These are phyloP conservation scores for Brassica cretica DNA, from an alignment of 345 rosid genomes.

Conservation along the genomic window DNA sequence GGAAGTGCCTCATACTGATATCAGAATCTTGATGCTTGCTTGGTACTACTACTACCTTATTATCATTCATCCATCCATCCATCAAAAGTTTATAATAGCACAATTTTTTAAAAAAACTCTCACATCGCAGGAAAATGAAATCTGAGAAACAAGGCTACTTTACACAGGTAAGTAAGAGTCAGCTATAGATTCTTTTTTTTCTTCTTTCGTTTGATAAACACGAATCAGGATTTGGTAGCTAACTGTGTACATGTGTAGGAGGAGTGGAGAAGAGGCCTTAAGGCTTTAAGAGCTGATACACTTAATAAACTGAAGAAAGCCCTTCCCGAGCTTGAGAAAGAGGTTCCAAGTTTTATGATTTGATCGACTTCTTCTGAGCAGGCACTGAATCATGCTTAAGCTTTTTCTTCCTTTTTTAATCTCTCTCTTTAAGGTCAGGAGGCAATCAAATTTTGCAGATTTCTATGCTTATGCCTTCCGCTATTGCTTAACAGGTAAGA, in stretches of 20 bases:
- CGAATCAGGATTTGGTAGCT: background rate
- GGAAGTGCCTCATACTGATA: slow-evolving; percentile 89
- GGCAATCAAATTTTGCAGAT: slow-evolving; percentile 72
- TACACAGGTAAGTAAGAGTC: slow-evolving; percentile 42
- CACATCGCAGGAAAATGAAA: slow-evolving; percentile 81
- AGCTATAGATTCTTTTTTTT: background rate
- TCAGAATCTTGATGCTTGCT: slow-evolving; percentile 96
- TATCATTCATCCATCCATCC: background rate
- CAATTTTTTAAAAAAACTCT: background rate
- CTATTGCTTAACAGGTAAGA: slow-evolving; percentile 86
- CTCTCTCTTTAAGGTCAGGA: slow-evolving; percentile 56
- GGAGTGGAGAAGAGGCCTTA: slow-evolving; percentile 88
- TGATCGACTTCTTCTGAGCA: background rate
- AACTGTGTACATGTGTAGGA: slow-evolving; percentile 48
- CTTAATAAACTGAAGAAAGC: slow-evolving; percentile 70
- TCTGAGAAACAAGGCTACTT: slow-evolving; percentile 97
- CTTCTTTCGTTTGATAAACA: background rate
- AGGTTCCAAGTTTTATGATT: slow-evolving; percentile 48
- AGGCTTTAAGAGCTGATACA: slow-evolving; percentile 66
- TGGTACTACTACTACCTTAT: slow-evolving; percentile 40
- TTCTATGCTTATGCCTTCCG: slow-evolving; percentile 87
- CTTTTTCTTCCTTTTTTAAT: background rate
- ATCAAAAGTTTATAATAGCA: background rate
- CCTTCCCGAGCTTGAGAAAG: slow-evolving; percentile 78
- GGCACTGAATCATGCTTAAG: background rate